phyloP scores from a whole-genome alignment of 257 asterid species.

The Asclepias syriaca region DNA sequence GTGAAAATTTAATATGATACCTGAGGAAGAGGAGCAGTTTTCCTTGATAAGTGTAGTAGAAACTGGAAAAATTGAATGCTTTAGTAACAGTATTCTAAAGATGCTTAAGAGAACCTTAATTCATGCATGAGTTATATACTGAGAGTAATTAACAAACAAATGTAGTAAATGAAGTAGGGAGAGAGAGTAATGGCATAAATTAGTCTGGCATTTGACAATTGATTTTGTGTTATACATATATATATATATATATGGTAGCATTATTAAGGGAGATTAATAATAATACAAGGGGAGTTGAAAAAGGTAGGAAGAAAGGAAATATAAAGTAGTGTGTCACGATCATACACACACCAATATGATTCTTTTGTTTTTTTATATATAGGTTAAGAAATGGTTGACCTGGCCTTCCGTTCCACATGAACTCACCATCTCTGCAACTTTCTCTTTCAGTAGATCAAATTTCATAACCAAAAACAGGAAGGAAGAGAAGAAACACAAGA shows the following conservation, averaged over 20 bases:
- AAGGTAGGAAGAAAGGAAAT: background rate
- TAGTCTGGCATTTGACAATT: background rate
- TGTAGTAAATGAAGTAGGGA: background rate
- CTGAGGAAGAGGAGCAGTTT: no score
- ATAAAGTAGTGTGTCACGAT: background rate
- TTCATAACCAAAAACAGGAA: background rate
- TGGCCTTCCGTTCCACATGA: background rate
- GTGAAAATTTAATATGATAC: no score
- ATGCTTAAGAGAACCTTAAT: background rate
- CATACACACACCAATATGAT: background rate
- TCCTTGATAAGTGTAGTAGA: no score
- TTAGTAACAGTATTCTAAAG: background rate
- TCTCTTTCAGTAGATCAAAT: constrained; percentile 7
- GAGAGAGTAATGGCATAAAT: background rate
- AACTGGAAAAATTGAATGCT: background rate
- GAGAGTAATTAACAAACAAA: background rate
- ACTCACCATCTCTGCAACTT: constrained; percentile 7
- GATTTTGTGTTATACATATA: background rate
- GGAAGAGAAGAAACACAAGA: background rate
- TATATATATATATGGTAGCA: background rate
- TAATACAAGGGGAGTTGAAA: background rate
- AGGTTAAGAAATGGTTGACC: constrained; percentile 1
- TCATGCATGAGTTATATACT: background rate
- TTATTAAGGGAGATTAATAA: background rate
- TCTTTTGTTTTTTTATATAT: background rate